Conservation (phyloP, 768 basidiomycete genomes). For the Macrocybe gigantea region DNA sequence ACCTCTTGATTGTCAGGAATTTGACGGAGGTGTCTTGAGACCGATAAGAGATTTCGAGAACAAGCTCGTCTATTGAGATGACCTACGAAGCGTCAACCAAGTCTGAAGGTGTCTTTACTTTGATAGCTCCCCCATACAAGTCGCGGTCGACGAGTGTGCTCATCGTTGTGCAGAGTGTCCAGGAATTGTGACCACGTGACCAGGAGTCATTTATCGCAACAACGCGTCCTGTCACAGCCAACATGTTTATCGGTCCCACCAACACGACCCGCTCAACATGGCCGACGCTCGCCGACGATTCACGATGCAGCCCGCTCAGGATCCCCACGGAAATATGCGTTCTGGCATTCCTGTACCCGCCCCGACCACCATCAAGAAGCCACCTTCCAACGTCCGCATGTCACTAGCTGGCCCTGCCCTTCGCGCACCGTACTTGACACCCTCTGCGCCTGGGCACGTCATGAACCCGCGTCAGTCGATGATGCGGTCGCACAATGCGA, state of each 20-base stretch:
- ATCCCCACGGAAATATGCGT: constrained; percentile 42
- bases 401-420: constrained; percentile 75
- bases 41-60: background rate
- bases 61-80: background rate
- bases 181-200: background rate
- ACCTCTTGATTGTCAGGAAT: constrained; percentile 96
- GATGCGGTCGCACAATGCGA: constrained; percentile 62
- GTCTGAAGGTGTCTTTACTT: constrained; percentile 41
- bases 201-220: constrained; percentile 13
- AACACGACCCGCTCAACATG: constrained; percentile 5
- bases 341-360: constrained; percentile 58
- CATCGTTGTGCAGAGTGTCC: constrained; percentile 6
- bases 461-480: constrained; percentile 61
- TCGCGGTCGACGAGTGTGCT: constrained; percentile 25
- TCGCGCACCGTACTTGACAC: constrained; percentile 44
- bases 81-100: constrained; percentile 87
- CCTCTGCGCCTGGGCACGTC: constrained; percentile 27
- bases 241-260: constrained; percentile 1
- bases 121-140: constrained; percentile 89
- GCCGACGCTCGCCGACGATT: constrained; percentile 48
- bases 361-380: constrained; percentile 72
- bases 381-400: constrained; percentile 49
- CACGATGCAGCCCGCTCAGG: constrained; percentile 48
- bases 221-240: constrained; percentile 8
- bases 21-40: constrained; percentile 55